These are phyloP conservation scores for Aspergillus sclerotiicarbonarius DNA, from an alignment of 495 filamentous ascomycete species.

Conservation along the genomic window DNA sequence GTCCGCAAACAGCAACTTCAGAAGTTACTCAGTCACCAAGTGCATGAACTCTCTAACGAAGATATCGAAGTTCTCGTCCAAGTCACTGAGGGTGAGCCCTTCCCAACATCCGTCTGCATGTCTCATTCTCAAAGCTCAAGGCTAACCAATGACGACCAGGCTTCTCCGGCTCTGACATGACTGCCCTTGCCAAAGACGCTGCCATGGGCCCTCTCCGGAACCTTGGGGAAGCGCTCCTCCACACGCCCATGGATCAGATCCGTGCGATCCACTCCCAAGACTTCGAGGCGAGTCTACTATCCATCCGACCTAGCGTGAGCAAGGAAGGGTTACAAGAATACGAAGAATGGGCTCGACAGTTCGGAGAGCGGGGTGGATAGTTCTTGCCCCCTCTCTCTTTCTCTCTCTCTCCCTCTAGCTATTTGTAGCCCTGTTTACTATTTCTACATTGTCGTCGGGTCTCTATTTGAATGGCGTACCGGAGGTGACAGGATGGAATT, in stretches of 20 bases:
- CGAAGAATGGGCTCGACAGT: conserved; percentile 92
- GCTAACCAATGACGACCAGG: conserved; percentile 49
- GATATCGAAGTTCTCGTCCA: conserved; percentile 78
- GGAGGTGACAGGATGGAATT: not conserved
- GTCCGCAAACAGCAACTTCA: conserved; percentile 76
- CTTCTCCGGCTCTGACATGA: conserved; percentile 97
- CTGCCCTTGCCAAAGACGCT: conserved; percentile 94
- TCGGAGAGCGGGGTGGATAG: conserved; percentile 81
- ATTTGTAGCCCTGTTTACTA: not conserved
- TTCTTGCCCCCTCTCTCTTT: not conserved
- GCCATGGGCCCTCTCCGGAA: conserved; percentile 96
- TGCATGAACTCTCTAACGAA: conserved; percentile 69
- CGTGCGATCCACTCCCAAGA: conserved; percentile 79
- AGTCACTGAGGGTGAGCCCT: conserved; percentile 75
- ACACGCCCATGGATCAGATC: conserved; percentile 92
- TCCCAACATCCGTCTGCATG: not conserved
- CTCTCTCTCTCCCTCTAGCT: conserved; percentile 1
- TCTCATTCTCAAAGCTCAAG: not conserved
- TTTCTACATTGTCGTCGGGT: not conserved
- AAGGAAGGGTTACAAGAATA: conserved; percentile 78
- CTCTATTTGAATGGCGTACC: not conserved
- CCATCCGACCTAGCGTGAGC: conserved; percentile 89
- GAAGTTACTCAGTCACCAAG: conserved; percentile 80
- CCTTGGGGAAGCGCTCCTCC: conserved; percentile 83
- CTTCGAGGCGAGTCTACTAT: conserved; percentile 80